Evolutionary conservation across 1,284 basidiomycete genomes (phyloP).

Genomic region (Phlebopus sp.): DNA sequence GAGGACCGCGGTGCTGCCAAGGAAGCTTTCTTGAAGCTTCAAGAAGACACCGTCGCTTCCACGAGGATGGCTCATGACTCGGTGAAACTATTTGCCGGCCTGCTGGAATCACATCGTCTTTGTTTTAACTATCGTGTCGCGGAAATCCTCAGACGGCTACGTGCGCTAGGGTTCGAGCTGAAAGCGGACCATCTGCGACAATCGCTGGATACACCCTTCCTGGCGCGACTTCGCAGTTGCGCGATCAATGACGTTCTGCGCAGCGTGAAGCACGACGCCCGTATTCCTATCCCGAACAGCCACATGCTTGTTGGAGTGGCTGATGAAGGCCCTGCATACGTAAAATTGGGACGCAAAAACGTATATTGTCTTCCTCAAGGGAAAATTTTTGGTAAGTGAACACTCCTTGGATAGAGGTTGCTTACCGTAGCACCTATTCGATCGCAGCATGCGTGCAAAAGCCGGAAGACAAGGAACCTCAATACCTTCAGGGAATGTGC

Average conservation of each 20-base stretch:
- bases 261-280: conserved; percentile 69
- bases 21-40: conserved; percentile 54
- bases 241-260: conserved; percentile 61
- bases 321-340: conserved; percentile 69
- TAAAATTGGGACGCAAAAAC: conserved; percentile 43
- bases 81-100: conserved; percentile 40
- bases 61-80: conserved; percentile 56
- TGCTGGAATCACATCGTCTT: conserved; percentile 50
- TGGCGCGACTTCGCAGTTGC: conserved; percentile 53
- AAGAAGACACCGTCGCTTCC: conserved; percentile 49
- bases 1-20: conserved; percentile 60
- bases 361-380: conserved; percentile 52
- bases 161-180: conserved; percentile 47
- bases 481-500: conserved; percentile 53
- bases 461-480: conserved; percentile 43
- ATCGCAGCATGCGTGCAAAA: conserved; percentile 53
- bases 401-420: not conserved
- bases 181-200: conserved; percentile 33
- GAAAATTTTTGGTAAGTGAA: conserved; percentile 57
- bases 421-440: conserved; percentile 14
- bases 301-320: conserved; percentile 73
- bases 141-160: conserved; percentile 48
- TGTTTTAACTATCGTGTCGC: conserved; percentile 51
- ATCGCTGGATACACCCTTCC: conserved; percentile 54
- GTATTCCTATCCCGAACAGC: conserved; percentile 66